phyloP scores from a whole-genome alignment of 164 flowering plant genomes.

The Tinospora cordifolia region DNA sequence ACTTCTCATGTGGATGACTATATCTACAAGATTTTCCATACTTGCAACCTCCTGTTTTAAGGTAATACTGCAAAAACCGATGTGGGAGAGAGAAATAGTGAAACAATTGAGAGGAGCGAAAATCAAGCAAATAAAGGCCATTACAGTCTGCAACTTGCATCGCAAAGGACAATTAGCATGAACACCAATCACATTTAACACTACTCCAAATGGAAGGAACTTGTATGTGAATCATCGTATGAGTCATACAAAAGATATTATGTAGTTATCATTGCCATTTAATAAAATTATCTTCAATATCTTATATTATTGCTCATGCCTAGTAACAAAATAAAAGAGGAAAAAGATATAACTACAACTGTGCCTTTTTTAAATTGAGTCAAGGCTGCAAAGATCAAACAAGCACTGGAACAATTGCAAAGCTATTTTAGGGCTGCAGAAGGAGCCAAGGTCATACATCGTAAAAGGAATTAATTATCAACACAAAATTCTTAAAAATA shows the following conservation, averaged over 20 bases:
- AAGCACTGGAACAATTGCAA: too few species aligned
- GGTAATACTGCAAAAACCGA: conserved; percentile 57
- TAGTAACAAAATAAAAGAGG: not conserved
- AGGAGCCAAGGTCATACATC: too few species aligned
- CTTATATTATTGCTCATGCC: not conserved
- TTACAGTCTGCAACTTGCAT: too few species aligned
- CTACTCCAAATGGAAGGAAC: not conserved
- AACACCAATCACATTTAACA: not conserved
- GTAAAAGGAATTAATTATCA: too few species aligned
- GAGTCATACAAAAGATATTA: not conserved
- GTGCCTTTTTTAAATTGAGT: too few species aligned
- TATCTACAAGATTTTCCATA: conserved; percentile 72
- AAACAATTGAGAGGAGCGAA: not conserved
- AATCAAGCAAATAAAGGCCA: not conserved
- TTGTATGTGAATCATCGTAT: not conserved
- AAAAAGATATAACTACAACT: too few species aligned
- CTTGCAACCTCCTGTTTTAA: conserved; percentile 70
- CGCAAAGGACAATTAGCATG: not conserved
- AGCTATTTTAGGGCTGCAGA: too few species aligned
- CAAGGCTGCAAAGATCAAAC: too few species aligned
- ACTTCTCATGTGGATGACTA: conserved; percentile 45
- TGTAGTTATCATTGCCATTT: not conserved
- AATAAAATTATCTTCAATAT: not conserved
- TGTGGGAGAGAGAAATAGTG: not conserved
- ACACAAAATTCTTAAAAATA: too few species aligned